Conservation (phyloP, 2,329 filamentous ascomycete species). For the Botrytis hyacinthi region DNA sequence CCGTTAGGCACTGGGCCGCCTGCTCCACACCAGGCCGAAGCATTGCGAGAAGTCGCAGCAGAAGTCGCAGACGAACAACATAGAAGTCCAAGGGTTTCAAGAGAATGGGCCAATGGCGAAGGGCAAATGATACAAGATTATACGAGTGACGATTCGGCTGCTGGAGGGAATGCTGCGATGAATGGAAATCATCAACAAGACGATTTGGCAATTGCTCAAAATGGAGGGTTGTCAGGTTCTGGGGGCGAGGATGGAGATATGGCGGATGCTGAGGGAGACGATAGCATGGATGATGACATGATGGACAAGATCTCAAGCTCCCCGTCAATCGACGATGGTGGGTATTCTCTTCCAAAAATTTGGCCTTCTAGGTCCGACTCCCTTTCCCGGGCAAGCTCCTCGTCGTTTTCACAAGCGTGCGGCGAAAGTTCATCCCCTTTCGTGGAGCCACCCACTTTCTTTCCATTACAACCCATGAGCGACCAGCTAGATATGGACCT, state of each 20-base stretch:
- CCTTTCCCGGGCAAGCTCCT: slow-evolving; percentile 27
- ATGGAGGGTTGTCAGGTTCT: slow-evolving; percentile 52
- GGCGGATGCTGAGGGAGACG: slow-evolving; percentile 67
- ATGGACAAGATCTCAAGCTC: slow-evolving; percentile 99
- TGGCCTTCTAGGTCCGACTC: slow-evolving; percentile 37
- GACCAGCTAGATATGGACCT: slow-evolving; percentile 30
- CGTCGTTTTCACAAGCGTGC: slow-evolving; percentile 37
- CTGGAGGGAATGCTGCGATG: slow-evolving; percentile 44
- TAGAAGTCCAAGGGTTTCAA: slow-evolving; percentile 60
- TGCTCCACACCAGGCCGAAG: slow-evolving; percentile 75
- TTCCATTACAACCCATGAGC: slow-evolving; percentile 29
- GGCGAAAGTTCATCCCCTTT: slow-evolving; percentile 38
- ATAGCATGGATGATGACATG: slow-evolving; percentile 80
- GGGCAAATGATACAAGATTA: slow-evolving; percentile 37
- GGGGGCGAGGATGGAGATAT: slow-evolving; percentile 59
- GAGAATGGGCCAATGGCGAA: slow-evolving; percentile 46
- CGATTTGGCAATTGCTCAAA: slow-evolving; percentile 58
- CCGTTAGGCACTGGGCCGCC: slow-evolving; percentile 48
- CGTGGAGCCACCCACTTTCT: slow-evolving; percentile 35
- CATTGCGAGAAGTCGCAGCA: slow-evolving; percentile 75
- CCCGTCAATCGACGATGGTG: slow-evolving; percentile 98
- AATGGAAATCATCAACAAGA: slow-evolving; percentile 50
- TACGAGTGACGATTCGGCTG: slow-evolving; percentile 46
- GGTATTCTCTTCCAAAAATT: slow-evolving; percentile 50
- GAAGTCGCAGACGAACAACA: slow-evolving; percentile 72